Base-by-base conservation (phyloP, 2,329 filamentous ascomycete genomes). In the Geosmithia flava region DNA sequence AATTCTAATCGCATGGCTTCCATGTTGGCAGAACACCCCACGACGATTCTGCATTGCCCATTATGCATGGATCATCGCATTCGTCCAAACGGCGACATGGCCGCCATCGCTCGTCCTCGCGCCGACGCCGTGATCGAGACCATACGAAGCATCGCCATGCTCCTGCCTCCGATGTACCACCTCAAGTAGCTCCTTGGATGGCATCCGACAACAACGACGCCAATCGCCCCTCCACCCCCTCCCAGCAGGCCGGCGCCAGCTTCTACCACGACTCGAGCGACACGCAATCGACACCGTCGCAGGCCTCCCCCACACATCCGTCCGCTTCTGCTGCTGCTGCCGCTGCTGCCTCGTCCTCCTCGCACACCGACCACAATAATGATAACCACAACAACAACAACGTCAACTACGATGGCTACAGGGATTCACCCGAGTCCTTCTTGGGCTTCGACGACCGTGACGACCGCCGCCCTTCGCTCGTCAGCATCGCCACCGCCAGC, bases 381-480 rank as follows among this genome's bases (percentile, higher is more conserved):
- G n/a, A n/a, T n/a, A n/a, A n/a, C n/a, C 7, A 42, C n/a, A 7
- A 7, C 40, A 16, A 30, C 29, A 30, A 11, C 29, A 11, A 6
- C 29, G 6, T 11, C 11, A 11, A 6, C 6, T 30, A 30, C 44
- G 52, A 60, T 48, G 74, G 70, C 52, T 71, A 72, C 52, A 78
- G 74, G 55, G 83, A 86, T 47, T 78, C 78, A 3, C 72, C 78
- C 8, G 81, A 84, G 47, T 65, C 69, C 20, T 8, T 11, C 7
- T 30, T 17, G 7, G 29, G 29, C 40, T 42, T 42, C 42, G 67
- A 76, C 43, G 80, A 76, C 52, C 69, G 72, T 50, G 86, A 95
- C 59, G 84, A 86, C 56, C 75, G 93, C 53, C 78, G 91, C 46
- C 91, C 91, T 2, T 97, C 93, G 3, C 77, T 88, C 46, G 89